Conservation (phyloP, 768 basidiomycete genomes). For the Arthromyces matolae region DNA sequence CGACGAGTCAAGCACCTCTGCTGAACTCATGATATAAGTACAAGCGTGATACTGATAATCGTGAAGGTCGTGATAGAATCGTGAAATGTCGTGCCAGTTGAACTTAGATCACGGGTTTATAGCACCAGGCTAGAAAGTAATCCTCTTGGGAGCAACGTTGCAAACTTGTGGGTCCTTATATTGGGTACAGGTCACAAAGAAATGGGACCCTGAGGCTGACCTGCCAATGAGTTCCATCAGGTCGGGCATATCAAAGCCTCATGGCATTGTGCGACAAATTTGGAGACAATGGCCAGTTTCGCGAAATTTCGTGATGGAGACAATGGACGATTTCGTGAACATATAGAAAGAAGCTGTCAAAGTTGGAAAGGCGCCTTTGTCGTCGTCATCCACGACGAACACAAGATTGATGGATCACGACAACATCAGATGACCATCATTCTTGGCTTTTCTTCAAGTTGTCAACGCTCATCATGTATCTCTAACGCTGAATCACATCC, state of each 20-base stretch:
- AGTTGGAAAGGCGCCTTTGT: background rate
- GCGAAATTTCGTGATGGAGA: too few relatives aligned
- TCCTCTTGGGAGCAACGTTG: too few relatives aligned
- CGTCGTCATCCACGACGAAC: background rate
- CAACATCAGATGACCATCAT: slow-evolving; percentile 1
- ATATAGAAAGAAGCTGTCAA: background rate
- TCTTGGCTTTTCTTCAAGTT: background rate
- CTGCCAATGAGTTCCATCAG: slow-evolving; percentile 6
- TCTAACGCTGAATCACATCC: too few relatives aligned
- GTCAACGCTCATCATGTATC: background rate
- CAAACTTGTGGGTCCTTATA: too few relatives aligned
- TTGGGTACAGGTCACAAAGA: background rate
- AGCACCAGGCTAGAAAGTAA: too few relatives aligned
- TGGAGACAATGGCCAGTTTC: slow-evolving; percentile 1
- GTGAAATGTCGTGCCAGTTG: background rate
- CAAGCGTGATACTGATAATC: too few relatives aligned
- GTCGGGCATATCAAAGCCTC: slow-evolving; percentile 4
- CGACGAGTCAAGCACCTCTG: too few relatives aligned
- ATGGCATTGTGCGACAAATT: background rate
- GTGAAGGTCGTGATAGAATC: slow-evolving; percentile 5
- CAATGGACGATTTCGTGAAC: background rate
- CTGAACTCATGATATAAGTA: too few relatives aligned
- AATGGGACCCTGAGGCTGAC: slow-evolving; percentile 5
- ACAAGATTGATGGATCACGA: background rate
- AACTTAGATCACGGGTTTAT: too few relatives aligned